Percentiles rank a stretch among this genome's conserved stretches.
Conservation (phyloP, 352 stramenopile species). For the Ophiocytium majus region DNA sequence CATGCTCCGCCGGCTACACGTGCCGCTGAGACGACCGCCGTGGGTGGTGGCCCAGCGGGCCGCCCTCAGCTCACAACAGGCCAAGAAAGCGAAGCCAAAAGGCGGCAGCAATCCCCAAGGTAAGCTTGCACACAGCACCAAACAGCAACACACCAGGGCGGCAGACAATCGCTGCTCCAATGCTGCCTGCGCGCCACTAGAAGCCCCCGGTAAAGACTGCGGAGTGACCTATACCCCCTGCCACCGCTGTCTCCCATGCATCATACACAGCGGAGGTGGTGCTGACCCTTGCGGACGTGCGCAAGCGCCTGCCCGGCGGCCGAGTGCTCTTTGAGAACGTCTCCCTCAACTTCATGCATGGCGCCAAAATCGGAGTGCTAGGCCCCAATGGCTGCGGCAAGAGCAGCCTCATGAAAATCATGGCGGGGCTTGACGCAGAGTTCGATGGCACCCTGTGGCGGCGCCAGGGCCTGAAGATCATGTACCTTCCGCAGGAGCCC, state of each 20-base stretch:
- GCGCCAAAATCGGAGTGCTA: slow-evolving; percentile 76
- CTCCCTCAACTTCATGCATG: slow-evolving; percentile 48
- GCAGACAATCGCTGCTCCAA: too few relatives aligned
- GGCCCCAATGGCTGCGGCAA: slow-evolving; percentile 70
- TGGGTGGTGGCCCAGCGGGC: neutral
- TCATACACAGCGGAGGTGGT: slow-evolving; percentile 34
- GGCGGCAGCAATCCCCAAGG: too few relatives aligned
- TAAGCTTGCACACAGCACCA: too few relatives aligned
- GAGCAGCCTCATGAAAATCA: slow-evolving; percentile 65
- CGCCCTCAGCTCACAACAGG: neutral
- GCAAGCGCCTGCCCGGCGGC: slow-evolving; percentile 53
- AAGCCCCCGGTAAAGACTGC: too few relatives aligned
- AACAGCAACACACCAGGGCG: too few relatives aligned
- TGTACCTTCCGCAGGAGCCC: slow-evolving; percentile 79
- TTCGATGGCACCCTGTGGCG: slow-evolving; percentile 80
- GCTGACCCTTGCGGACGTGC: slow-evolving; percentile 45
- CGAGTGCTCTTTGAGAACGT: slow-evolving; percentile 55
- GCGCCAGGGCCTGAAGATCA: slow-evolving; percentile 74
- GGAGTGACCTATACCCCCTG: too few relatives aligned
- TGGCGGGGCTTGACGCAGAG: slow-evolving; percentile 62
- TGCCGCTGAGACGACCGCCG: neutral
- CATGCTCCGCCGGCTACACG: too few relatives aligned
- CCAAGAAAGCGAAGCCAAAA: neutral
- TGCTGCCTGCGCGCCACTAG: too few relatives aligned
- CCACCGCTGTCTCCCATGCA: too few relatives aligned